Evolutionary conservation across 805 yeast genomes (phyloP).

Genomic region (Metschnikowia orientalis): DNA sequence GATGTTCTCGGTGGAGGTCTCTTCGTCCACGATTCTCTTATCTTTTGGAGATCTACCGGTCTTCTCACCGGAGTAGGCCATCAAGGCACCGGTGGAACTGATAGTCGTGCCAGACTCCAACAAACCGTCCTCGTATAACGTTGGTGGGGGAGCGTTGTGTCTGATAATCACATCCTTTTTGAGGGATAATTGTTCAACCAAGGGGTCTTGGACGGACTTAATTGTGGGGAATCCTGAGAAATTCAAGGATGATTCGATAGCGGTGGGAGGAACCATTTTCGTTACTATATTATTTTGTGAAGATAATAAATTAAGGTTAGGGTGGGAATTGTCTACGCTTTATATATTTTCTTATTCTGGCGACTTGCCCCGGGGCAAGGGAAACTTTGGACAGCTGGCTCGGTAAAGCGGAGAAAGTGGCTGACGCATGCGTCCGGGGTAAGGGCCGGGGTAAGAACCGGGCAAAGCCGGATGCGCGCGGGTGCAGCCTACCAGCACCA

Average conservation of each 20-base stretch:
- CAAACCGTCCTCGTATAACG: constrained; percentile 91
- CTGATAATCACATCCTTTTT: constrained; percentile 63
- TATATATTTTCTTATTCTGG: constrained; percentile 9
- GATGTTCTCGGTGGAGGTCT: constrained; percentile 71
- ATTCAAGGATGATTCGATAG: constrained; percentile 42
- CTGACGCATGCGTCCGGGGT: constrained; percentile 10
- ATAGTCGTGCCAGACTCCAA: constrained; percentile 87
- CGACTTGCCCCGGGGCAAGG: constrained; percentile 7
- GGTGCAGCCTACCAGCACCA: constrained; percentile 4
- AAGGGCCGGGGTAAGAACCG: too few relatives aligned
- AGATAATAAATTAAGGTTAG: neutral
- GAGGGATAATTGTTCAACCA: constrained; percentile 42
- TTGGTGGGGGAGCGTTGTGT: constrained; percentile 91
- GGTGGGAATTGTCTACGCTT: constrained; percentile 9
- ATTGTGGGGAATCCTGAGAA: constrained; percentile 38
- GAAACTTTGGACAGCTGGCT: constrained; percentile 4
- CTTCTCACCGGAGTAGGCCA: constrained; percentile 92
- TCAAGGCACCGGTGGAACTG: constrained; percentile 88
- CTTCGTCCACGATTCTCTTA: constrained; percentile 95
- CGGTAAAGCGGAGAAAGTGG: constrained; percentile 12
- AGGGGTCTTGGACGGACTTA: constrained; percentile 37
- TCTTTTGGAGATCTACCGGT: constrained; percentile 99
- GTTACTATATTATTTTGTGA: neutral
- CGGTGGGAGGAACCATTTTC: constrained; percentile 42
- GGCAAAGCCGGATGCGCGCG: constrained; percentile 9